Evolutionary conservation across 2,329 filamentous ascomycete genomes (phyloP).

Genomic region (Paramyrothecium sp.): DNA sequence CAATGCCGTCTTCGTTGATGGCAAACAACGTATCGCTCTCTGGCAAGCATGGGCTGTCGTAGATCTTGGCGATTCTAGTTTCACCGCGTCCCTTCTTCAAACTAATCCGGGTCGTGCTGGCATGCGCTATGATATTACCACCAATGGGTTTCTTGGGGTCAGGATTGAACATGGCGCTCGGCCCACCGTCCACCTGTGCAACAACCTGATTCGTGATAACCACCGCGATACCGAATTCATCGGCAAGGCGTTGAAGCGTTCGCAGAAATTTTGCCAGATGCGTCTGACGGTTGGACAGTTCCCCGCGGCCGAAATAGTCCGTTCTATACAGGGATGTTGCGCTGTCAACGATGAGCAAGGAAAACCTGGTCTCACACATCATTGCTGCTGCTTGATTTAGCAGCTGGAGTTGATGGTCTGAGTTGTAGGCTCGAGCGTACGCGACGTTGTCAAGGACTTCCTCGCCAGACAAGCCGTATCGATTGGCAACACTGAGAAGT

Average conservation of each 20-base stretch:
- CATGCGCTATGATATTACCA: slow-evolving; percentile 97
- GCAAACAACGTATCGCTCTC: slow-evolving; percentile 97
- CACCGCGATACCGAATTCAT: slow-evolving; percentile 92
- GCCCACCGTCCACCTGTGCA: slow-evolving; percentile 94
- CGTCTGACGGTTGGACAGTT: slow-evolving; percentile 89
- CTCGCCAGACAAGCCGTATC: slow-evolving; percentile 92
- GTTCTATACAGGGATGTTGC: slow-evolving; percentile 95
- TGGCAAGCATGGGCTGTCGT: slow-evolving; percentile 94
- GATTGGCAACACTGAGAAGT: slow-evolving; percentile 85
- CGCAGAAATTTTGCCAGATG: slow-evolving; percentile 89
- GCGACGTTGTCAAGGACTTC: slow-evolving; percentile 98
- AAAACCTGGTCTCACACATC: slow-evolving; percentile 99
- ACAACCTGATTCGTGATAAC: slow-evolving; percentile 99
- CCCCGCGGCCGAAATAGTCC: slow-evolving; percentile 94
- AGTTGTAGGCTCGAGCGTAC: slow-evolving; percentile 97
- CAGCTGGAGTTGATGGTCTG: slow-evolving; percentile 92
- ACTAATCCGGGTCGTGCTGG: slow-evolving; percentile 90
- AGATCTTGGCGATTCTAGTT: slow-evolving; percentile 98
- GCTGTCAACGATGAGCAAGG: slow-evolving; percentile 91
- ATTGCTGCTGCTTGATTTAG: slow-evolving; percentile 94
- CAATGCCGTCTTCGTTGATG: slow-evolving; percentile 95
- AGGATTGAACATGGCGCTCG: slow-evolving; percentile 97
- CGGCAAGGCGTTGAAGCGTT: slow-evolving; percentile 73
- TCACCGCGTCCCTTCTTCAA: slow-evolving; percentile 94
- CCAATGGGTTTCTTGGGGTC: slow-evolving; percentile 99